Percentiles rank a stretch among this genome's conserved stretches.
Conservation (phyloP, 192 early-diverging fungal species). For the Linnemannia hyalina region DNA sequence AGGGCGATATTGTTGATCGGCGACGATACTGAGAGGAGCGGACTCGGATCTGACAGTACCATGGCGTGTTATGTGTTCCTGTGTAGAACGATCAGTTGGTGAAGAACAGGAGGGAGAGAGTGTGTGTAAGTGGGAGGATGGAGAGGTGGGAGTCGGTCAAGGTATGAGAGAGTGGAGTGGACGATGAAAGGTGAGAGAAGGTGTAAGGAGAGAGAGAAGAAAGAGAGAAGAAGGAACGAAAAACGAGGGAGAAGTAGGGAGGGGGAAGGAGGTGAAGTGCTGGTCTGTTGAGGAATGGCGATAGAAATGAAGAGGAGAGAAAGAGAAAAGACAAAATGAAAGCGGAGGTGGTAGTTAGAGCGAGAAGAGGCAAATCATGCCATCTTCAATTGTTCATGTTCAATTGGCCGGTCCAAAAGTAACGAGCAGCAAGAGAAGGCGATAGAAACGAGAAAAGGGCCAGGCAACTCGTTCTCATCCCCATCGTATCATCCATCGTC, state of each 20-base stretch:
- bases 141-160: background rate
- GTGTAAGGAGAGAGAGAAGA: no score
- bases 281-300: background rate
- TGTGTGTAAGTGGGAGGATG: background rate
- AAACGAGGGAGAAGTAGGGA: no score
- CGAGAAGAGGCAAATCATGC: background rate
- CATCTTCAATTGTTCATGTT: background rate
- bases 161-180: background rate
- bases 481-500: no score
- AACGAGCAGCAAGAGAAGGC: background rate
- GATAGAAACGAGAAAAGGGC: background rate
- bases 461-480: no score
- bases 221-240: no score
- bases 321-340: constrained; percentile 6
- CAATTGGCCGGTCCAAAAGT: background rate
- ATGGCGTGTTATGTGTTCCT: constrained; percentile 6
- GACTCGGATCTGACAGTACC: constrained; percentile 31
- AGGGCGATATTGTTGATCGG: constrained; percentile 23
- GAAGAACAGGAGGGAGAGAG: background rate
- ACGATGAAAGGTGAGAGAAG: no score
- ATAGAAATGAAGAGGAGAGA: background rate
- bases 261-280: no score
- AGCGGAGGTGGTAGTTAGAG: background rate
- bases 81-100: background rate
- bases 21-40: constrained; percentile 26